A percentile compares a stretch with the other conserved stretches of the same genome.
phyloP scores from a whole-genome alignment of 192 early-diverging fungal species.

The Podila epicladia region DNA sequence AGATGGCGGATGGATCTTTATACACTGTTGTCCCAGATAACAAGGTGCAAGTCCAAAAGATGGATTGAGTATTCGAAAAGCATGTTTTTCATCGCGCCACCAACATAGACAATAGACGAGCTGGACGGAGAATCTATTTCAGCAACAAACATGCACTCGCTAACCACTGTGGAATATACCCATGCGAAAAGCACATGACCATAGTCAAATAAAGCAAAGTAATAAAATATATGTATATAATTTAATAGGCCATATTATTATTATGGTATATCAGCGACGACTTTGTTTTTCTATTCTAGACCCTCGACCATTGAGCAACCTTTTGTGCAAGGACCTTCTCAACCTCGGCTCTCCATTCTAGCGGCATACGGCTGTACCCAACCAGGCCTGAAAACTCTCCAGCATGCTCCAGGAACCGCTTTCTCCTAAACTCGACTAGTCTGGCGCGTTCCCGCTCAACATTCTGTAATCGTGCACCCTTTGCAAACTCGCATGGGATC shows the following conservation, averaged over 20 bases:
- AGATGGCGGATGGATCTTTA: neutral
- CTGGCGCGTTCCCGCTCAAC: neutral
- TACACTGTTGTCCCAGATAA: neutral
- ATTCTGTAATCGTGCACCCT: neutral
- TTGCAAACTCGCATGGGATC: neutral
- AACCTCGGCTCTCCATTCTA: neutral
- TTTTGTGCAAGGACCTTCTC: constrained; percentile 2
- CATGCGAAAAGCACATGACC: too few relatives aligned
- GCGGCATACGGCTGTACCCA: neutral
- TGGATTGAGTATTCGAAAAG: neutral
- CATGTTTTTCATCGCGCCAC: too few relatives aligned
- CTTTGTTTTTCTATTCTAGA: neutral
- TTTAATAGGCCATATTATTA: too few relatives aligned
- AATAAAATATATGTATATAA: too few relatives aligned
- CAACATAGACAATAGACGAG: too few relatives aligned
- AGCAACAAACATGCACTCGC: too few relatives aligned
- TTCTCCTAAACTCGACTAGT: neutral
- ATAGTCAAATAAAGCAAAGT: neutral
- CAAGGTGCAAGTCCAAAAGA: neutral
- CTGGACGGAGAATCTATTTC: too few relatives aligned
- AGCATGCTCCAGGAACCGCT: neutral
- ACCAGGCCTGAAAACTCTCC: neutral
- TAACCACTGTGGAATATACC: too few relatives aligned
- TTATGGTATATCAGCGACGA: neutral
- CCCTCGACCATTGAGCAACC: neutral